Evolutionary conservation across 768 basidiomycete species (phyloP), one percentile per base, ranked within the genome.

Genomic region (Postia placenta): DNA sequence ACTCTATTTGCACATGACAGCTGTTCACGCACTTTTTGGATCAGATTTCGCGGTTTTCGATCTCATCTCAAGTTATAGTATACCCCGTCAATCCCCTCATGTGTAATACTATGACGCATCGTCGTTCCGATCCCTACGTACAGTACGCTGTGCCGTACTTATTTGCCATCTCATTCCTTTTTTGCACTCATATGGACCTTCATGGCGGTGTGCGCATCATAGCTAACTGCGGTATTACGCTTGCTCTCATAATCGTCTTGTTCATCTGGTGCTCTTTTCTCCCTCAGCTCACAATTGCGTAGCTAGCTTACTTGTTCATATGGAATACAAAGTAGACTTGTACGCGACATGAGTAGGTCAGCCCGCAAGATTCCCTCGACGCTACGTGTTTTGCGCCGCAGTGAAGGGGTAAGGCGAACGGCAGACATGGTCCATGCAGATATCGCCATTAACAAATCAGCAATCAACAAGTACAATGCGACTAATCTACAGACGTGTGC

Each of bases 71-170:
- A 64, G 58, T 64, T 63, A 63, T 63, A 63, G 59, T 63, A 63
- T 63, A 63, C 61, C 62, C 61, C 60, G 49, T 56, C 62, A 60
- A 67, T 67, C 64, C 64, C 63, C 54, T 51, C 62, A 69, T 64
- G 58, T 69, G 67, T 69, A 68, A 67, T 69, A 63, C 60, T 68
- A 69, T 68, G 58, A 61, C 57, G 60, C 58, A 59, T 59, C 60
- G 42, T 56, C 50, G 47, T 43, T 52, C 53, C 58, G 54, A 56
- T 57, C 53, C 53, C 56, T 56, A 58, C 54, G 52, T 51, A 51
- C 48, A 53, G 54, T 51, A 58, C 52, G 57, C 57, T 54, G 54
- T 41, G 57, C 55, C 52, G 54, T 56, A 53, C 57, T 53, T 54
- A 53, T 42, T 47, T 37, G 47, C 43, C 49, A 42, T 49, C 45